Conservation (phyloP, 2,329 filamentous ascomycete species). For the Neonectria neomacrospora region DNA sequence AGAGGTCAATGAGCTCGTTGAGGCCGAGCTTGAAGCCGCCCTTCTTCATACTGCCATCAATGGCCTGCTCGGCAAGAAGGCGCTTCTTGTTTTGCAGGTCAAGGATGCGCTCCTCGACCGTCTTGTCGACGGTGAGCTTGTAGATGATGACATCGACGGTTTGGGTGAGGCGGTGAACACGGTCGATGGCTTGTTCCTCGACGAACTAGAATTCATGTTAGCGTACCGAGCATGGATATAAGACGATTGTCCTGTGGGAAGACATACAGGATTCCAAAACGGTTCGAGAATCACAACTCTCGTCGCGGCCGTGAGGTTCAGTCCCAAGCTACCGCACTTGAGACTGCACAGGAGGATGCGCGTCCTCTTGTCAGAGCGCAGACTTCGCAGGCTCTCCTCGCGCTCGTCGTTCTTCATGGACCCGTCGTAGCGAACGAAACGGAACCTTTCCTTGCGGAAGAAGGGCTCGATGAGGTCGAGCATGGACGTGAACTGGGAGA, state of each 20-base stretch:
- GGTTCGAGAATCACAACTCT: slow-evolving; percentile 95
- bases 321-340: slow-evolving; percentile 90
- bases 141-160: slow-evolving; percentile 95
- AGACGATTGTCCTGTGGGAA: background rate
- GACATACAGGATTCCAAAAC: slow-evolving; percentile 92
- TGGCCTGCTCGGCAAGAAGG: slow-evolving; percentile 88
- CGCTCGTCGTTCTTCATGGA: slow-evolving; percentile 93
- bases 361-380: slow-evolving; percentile 79
- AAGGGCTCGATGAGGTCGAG: slow-evolving; percentile 96
- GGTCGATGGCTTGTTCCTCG: slow-evolving; percentile 98
- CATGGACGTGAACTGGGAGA: slow-evolving; percentile 99
- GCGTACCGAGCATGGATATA: background rate
- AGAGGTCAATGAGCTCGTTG: slow-evolving; percentile 92
- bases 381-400: slow-evolving; percentile 82
- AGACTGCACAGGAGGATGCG: slow-evolving; percentile 91
- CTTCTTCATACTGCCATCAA: slow-evolving; percentile 82
- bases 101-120: slow-evolving; percentile 94
- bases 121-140: slow-evolving; percentile 86
- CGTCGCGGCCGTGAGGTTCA: slow-evolving; percentile 94
- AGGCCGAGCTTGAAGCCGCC: slow-evolving; percentile 84
- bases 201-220: slow-evolving; percentile 72
- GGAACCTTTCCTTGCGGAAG: slow-evolving; percentile 77
- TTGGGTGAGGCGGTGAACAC: slow-evolving; percentile 97
- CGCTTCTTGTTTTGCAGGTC: slow-evolving; percentile 94
- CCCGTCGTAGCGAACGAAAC: slow-evolving; percentile 91